Percentiles rank a stretch among this genome's conserved stretches.
Evolutionary conservation across 2,329 filamentous ascomycete species (phyloP).

Genomic region (Chrysosporium queenslandicum): DNA sequence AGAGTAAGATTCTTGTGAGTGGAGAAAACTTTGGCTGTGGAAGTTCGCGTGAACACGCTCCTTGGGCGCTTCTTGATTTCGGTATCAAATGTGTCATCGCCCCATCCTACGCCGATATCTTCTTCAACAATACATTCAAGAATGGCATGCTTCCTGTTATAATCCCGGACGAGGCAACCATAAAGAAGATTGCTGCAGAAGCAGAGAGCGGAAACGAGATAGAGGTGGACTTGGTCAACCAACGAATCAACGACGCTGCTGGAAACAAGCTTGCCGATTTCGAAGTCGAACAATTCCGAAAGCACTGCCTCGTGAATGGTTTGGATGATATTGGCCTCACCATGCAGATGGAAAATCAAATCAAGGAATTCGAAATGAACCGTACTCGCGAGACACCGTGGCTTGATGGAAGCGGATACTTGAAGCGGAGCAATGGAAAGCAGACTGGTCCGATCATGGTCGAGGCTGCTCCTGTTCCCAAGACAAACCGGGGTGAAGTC

Average conservation of each 20-base stretch:
- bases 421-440: conserved; percentile 40
- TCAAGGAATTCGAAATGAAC: conserved; percentile 68
- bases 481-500: conserved; percentile 77
- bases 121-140: conserved; percentile 99
- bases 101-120: conserved; percentile 80
- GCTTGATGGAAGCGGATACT: conserved; percentile 78
- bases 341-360: conserved; percentile 85
- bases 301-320: conserved; percentile 87
- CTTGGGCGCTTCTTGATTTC: conserved; percentile 93
- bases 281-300: conserved; percentile 85
- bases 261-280: conserved; percentile 69
- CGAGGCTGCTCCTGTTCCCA: conserved; percentile 62
- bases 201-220: conserved; percentile 71
- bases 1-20: conserved; percentile 78
- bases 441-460: conserved; percentile 50
- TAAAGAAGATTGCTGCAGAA: conserved; percentile 64
- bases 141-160: conserved; percentile 93
- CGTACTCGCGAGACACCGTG: conserved; percentile 73
- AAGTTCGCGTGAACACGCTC: conserved; percentile 84
- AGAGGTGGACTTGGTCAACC: conserved; percentile 79
- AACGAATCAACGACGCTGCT: conserved; percentile 64
- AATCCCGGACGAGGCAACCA: conserved; percentile 55
- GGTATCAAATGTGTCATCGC: conserved; percentile 92
- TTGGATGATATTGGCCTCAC: conserved; percentile 93
- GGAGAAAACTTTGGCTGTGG: conserved; percentile 95